phyloP scores from a whole-genome alignment of 352 stramenopile species.

The Ophiocytium majus region DNA sequence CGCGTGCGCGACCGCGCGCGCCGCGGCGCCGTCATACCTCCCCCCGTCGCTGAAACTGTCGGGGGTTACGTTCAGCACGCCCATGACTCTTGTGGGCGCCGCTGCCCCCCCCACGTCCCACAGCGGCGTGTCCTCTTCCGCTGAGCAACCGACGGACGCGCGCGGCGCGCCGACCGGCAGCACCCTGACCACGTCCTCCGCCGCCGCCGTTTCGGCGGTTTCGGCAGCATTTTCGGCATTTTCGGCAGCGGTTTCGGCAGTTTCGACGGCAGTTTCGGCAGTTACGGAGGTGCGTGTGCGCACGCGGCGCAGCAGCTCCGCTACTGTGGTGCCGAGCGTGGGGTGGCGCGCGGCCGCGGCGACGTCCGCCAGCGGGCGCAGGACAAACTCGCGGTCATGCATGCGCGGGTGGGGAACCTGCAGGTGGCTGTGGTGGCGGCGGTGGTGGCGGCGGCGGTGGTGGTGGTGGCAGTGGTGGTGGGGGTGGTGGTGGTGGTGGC shows the following conservation, averaged over 20 bases:
- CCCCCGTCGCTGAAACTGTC: slow-evolving; percentile 95
- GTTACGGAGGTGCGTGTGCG: too few species aligned
- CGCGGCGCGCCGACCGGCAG: slow-evolving; percentile 16
- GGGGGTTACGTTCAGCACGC: slow-evolving; percentile 97
- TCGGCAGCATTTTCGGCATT: too few species aligned
- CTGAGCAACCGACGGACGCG: neutral
- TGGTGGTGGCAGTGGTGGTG: too few species aligned
- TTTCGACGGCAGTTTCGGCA: too few species aligned
- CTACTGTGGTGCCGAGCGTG: slow-evolving; percentile 68
- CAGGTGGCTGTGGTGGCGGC: slow-evolving; percentile 64
- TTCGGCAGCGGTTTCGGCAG: too few species aligned
- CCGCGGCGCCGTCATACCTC: slow-evolving; percentile 62
- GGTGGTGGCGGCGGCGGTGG: too few species aligned
- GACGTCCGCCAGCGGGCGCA: slow-evolving; percentile 89
- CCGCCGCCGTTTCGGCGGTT: neutral
- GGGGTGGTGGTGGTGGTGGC: too few species aligned
- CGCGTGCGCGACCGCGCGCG: slow-evolving; percentile 71
- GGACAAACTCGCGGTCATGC: slow-evolving; percentile 91
- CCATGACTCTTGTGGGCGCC: slow-evolving; percentile 80
- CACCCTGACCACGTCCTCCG: slow-evolving; percentile 46
- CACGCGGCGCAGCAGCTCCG: slow-evolving; percentile 63
- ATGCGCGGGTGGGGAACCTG: slow-evolving; percentile 89
- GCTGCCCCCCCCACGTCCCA: neutral
- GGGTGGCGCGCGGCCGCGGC: slow-evolving; percentile 72
- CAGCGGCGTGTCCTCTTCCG: slow-evolving; percentile 14